Evolutionary conservation across 1,284 basidiomycete genomes (phyloP).

Genomic region (Cystobasidium pallidum): DNA sequence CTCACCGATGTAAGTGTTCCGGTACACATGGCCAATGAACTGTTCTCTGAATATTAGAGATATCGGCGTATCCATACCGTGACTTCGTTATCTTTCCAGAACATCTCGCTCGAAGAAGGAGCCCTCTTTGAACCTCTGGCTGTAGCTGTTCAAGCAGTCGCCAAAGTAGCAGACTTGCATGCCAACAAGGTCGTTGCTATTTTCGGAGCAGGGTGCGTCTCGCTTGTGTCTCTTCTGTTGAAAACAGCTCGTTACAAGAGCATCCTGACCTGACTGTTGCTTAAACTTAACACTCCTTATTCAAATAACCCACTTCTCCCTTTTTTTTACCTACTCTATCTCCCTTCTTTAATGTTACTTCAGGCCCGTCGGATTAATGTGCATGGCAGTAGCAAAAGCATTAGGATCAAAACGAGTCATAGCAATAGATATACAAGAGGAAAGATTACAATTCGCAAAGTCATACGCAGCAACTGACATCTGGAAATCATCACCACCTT

Average conservation of each 20-base stretch:
- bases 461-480: conserved; percentile 80
- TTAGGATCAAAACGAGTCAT: conserved; percentile 79
- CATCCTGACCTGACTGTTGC: background rate
- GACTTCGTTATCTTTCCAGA: no score
- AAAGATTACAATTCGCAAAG: conserved; percentile 83
- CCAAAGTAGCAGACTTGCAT: conserved; percentile 68
- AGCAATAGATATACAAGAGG: conserved; percentile 80
- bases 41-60: no score
- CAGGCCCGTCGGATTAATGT: conserved; percentile 80
- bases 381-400: conserved; percentile 74
- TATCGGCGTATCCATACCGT: no score
- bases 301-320: no score
- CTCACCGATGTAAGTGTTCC: conserved; percentile 65
- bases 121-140: conserved; percentile 87
- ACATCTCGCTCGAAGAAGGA: conserved; percentile 57
- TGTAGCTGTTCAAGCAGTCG: conserved; percentile 88
- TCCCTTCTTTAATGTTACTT: background rate
- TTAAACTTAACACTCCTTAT: background rate
- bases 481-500: conserved; percentile 64
- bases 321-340: no score
- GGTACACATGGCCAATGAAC: no score
- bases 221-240: background rate
- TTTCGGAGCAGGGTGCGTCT: conserved; percentile 71
- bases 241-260: no score
- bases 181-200: conserved; percentile 74